A percentile compares a stretch with the other conserved stretches of the same genome.
Evolutionary conservation across 768 basidiomycete species (phyloP).

Genomic region (Pholiota conissans): DNA sequence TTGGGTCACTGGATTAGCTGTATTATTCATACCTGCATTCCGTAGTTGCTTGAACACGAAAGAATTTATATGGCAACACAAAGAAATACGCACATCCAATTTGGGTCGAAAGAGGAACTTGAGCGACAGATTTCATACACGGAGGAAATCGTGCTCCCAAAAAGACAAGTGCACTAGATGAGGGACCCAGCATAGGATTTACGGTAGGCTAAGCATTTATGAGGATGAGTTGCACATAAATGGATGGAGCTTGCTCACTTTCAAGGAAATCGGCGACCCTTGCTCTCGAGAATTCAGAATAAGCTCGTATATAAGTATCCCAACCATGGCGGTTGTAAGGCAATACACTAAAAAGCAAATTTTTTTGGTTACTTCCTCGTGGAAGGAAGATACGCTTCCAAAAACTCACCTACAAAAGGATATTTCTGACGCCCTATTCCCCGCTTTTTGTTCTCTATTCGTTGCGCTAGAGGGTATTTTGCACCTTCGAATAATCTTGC

Average conservation of each 20-base stretch:
- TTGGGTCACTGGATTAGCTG: constrained; percentile 69
- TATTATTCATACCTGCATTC: constrained; percentile 73
- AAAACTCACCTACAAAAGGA: constrained; percentile 66
- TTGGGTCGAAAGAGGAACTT: constrained; percentile 50
- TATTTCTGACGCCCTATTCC: constrained; percentile 82
- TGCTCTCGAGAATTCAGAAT: constrained; percentile 73
- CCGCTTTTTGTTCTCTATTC: constrained; percentile 85
- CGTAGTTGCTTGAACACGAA: too few species aligned
- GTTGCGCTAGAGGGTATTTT: constrained; percentile 69
- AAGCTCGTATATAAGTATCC: constrained; percentile 82
- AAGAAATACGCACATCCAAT: constrained; percentile 54
- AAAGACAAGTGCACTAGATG: constrained; percentile 78
- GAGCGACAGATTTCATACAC: constrained; percentile 78
- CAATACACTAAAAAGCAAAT: constrained; percentile 54
- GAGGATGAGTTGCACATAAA: not conserved
- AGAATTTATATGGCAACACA: constrained; percentile 4
- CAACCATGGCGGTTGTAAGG: constrained; percentile 66
- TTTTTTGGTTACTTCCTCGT: constrained; percentile 13
- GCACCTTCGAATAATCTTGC: constrained; percentile 43
- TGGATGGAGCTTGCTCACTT: constrained; percentile 45
- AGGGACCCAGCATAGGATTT: constrained; percentile 92
- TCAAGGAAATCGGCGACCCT: constrained; percentile 84
- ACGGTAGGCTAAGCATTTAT: constrained; percentile 59
- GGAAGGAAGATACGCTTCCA: not conserved
- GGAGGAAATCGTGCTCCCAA: constrained; percentile 92